These are phyloP conservation scores for Exophiala mesophila DNA, from an alignment of 2,329 filamentous ascomycete genomes.

Conservation along the genomic window DNA sequence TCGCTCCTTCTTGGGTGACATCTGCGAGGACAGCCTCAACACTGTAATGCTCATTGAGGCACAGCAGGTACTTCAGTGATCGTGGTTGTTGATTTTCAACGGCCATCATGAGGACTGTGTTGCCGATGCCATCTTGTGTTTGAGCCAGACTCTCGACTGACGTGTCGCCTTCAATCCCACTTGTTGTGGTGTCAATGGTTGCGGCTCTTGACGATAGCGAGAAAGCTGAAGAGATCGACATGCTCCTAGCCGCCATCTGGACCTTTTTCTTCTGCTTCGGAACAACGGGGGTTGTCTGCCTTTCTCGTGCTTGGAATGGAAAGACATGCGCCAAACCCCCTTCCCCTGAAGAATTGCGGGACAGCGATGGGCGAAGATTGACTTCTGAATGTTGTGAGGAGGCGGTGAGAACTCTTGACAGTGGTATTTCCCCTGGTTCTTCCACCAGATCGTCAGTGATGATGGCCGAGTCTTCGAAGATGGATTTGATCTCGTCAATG, in stretches of 20 bases:
- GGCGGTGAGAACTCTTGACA: constrained; percentile 19
- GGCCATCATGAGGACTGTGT: constrained; percentile 86
- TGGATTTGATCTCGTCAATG: constrained; percentile 65
- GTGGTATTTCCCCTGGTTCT: constrained; percentile 32
- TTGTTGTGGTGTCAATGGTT: constrained; percentile 69
- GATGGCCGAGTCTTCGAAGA: constrained; percentile 66
- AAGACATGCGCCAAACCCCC: constrained; percentile 75
- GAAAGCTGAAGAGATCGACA: constrained; percentile 78
- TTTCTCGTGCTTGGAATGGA: constrained; percentile 64
- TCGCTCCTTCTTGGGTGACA: constrained; percentile 83
- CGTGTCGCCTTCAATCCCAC: constrained; percentile 75
- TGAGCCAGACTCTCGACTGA: constrained; percentile 64
- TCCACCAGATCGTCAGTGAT: constrained; percentile 44
- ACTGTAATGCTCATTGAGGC: constrained; percentile 70
- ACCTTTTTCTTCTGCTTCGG: constrained; percentile 61
- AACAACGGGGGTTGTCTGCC: constrained; percentile 35
- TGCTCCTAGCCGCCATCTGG: constrained; percentile 81
- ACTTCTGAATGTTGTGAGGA: constrained; percentile 21
- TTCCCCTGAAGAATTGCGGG: constrained; percentile 37
- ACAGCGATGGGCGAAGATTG: constrained; percentile 15
- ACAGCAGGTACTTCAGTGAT: constrained; percentile 73
- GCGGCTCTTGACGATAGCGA: constrained; percentile 76
- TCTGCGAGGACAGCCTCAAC: constrained; percentile 69
- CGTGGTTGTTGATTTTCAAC: constrained; percentile 67
- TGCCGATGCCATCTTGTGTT: constrained; percentile 61